These are phyloP conservation scores for Stagonosporopsis tanaceti DNA, from an alignment of 2,329 filamentous ascomycete species.

Conservation along the genomic window DNA sequence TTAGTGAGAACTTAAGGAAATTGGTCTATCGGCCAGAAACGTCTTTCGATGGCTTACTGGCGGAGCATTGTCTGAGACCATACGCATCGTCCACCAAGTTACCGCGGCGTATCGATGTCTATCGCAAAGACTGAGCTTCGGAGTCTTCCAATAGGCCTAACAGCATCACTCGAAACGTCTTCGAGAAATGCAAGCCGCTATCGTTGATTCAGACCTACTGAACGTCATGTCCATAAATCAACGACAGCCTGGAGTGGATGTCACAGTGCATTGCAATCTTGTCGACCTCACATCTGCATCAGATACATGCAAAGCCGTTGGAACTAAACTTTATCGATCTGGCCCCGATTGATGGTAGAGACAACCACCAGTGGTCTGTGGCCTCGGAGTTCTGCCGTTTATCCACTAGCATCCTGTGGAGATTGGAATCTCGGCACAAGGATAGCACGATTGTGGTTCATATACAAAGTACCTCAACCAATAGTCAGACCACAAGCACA, in stretches of 20 bases:
- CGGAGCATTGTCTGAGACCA: constrained; percentile 36
- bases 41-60: constrained; percentile 42
- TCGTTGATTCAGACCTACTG: not conserved
- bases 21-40: constrained; percentile 46
- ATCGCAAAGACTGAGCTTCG: constrained; percentile 36
- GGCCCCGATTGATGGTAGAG: not conserved
- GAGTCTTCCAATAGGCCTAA: not conserved
- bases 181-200: not conserved
- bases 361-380: constrained; percentile 10
- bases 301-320: constrained; percentile 7
- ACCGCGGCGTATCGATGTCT: constrained; percentile 45
- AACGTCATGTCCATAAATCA: not conserved
- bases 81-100: constrained; percentile 41
- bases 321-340: constrained; percentile 12
- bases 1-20: constrained; percentile 32
- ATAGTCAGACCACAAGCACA: not conserved
- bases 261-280: not conserved
- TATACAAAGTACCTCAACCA: not conserved
- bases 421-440: constrained; percentile 9
- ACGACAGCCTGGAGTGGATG: not conserved
- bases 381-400: constrained; percentile 14
- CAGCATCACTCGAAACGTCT: not conserved
- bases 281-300: not conserved
- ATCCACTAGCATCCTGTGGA: constrained; percentile 13
- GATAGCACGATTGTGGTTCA: not conserved